phyloP scores from a whole-genome alignment of 306 rosid species.

The Corylus americana region DNA sequence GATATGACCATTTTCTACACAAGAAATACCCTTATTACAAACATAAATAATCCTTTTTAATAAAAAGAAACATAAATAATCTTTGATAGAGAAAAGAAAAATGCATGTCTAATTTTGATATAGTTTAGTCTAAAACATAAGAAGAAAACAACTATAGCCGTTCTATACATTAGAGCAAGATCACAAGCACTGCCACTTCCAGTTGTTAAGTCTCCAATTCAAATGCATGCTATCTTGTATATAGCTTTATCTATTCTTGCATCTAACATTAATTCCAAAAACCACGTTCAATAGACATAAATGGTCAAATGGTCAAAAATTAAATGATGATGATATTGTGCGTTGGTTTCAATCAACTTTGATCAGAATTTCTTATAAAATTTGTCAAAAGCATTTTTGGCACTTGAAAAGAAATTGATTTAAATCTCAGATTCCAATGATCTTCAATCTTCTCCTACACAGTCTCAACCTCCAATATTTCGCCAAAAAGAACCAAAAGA shows the following conservation, averaged over 20 bases:
- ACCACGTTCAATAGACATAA: not conserved
- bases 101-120: not conserved
- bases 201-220: not conserved
- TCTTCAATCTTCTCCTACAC: not conserved
- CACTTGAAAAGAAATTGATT: not conserved
- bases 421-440: not conserved
- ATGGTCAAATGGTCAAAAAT: no score
- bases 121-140: not conserved
- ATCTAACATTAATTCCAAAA: not conserved
- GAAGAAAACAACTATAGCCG: not conserved
- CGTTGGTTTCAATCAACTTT: not conserved
- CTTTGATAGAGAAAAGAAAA: constrained; percentile 1
- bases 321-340: not conserved
- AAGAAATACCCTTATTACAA: constrained; percentile 1
- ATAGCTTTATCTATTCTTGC: not conserved
- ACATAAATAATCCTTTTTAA: not conserved
- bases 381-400: constrained; percentile 5
- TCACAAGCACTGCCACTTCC: not conserved
- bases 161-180: not conserved
- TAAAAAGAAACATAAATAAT: not conserved
- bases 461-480: not conserved
- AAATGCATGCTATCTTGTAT: not conserved
- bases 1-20: constrained; percentile 74
- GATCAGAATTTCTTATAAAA: not conserved
- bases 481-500: not conserved